These are phyloP conservation scores for Entamoeba histolytica DNA, from an alignment of 208 protist genomes.

Conservation along the genomic window DNA sequence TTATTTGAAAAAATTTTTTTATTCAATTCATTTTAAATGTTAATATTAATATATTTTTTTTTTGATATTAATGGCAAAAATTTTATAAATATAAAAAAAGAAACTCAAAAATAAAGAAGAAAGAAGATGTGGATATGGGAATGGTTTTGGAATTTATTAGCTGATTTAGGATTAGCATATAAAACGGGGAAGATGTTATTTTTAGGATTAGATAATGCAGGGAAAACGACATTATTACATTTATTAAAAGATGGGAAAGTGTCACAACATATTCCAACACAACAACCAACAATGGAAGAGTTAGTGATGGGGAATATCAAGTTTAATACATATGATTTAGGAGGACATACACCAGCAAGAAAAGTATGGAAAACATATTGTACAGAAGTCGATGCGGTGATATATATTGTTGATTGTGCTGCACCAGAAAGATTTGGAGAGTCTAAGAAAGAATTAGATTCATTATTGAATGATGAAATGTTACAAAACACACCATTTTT, in stretches of 20 bases:
- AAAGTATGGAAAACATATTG: constrained; percentile 17
- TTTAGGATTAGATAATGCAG: constrained; percentile 96
- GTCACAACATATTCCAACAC: constrained; percentile 45
- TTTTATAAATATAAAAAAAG: constrained; percentile 11
- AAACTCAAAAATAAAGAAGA: no score
- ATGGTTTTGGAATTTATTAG: background rate
- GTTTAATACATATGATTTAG: background rate
- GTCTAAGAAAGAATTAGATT: constrained; percentile 13
- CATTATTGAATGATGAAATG: constrained; percentile 64
- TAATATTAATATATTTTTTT: no score
- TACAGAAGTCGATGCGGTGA: constrained; percentile 14
- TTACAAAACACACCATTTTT: constrained; percentile 81
- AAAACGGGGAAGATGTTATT: constrained; percentile 83
- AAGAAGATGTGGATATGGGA: background rate
- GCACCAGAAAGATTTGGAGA: constrained; percentile 21
- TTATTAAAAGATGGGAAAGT: constrained; percentile 58
- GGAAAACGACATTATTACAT: constrained; percentile 96
- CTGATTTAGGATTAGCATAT: constrained; percentile 37
- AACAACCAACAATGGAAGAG: constrained; percentile 47
- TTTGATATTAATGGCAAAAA: no score
- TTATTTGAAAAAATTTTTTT: no score
- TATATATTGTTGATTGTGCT: constrained; percentile 34
- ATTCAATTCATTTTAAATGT: no score
- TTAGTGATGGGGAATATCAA: background rate
- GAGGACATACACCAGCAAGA: background rate